Conservation (phyloP, 2,329 filamentous ascomycete species). For the Aureobasidium sp. region DNA sequence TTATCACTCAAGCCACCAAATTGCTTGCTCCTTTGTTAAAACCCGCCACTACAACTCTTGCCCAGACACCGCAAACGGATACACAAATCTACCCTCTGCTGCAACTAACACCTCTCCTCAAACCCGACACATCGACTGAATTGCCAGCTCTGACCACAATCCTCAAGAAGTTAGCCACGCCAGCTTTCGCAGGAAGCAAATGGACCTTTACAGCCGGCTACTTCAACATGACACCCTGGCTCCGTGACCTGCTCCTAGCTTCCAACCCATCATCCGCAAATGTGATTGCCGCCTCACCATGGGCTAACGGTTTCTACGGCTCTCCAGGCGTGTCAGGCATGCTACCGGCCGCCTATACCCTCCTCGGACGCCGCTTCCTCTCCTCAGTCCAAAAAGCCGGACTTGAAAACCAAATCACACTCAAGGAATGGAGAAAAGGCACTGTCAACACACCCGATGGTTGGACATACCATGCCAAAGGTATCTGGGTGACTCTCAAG, state of each 20-base stretch:
- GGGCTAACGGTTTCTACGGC: slow-evolving; percentile 91
- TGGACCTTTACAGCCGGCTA: slow-evolving; percentile 99
- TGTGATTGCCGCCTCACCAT: slow-evolving; percentile 84
- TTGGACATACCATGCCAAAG: slow-evolving; percentile 98
- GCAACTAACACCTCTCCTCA: slow-evolving; percentile 81
- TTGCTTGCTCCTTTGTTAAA: slow-evolving; percentile 60
- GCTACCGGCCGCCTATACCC: slow-evolving; percentile 83
- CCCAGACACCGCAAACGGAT: slow-evolving; percentile 38
- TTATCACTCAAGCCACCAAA: slow-evolving; percentile 59
- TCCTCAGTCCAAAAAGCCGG: slow-evolving; percentile 48
- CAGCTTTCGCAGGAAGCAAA: slow-evolving; percentile 57
- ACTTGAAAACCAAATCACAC: slow-evolving; percentile 50
- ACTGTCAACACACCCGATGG: slow-evolving; percentile 71
- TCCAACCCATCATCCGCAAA: slow-evolving; percentile 64
- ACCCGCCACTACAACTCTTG: slow-evolving; percentile 21
- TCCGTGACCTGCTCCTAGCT: slow-evolving; percentile 69
- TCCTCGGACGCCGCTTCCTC: slow-evolving; percentile 76
- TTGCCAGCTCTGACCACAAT: slow-evolving; percentile 71
- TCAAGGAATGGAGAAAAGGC: slow-evolving; percentile 84
- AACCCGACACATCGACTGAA: slow-evolving; percentile 76
- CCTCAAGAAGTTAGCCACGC: slow-evolving; percentile 56
- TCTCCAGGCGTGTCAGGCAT: slow-evolving; percentile 83
- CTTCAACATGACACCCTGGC: slow-evolving; percentile 87
- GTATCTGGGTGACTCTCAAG: slow-evolving; percentile 73
- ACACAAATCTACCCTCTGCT: slow-evolving; percentile 79